Conservation (phyloP, 163 green algal species). For the Prototheca wickerhamii region DNA sequence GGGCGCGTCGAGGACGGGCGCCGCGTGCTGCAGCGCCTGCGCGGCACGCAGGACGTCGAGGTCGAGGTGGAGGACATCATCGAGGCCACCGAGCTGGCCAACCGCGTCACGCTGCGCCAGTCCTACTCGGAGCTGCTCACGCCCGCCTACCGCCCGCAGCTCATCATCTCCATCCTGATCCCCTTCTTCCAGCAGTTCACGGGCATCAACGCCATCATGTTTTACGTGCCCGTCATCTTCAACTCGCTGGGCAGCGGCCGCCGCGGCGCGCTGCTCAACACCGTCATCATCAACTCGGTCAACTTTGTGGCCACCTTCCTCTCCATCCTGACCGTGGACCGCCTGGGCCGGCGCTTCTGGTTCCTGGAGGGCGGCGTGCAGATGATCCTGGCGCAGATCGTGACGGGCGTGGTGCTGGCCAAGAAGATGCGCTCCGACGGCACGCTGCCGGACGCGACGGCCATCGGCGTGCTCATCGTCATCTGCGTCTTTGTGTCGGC, state of each 20-base stretch:
- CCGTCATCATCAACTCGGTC: conserved; percentile 59
- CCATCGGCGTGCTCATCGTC: conserved; percentile 41
- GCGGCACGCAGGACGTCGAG: conserved; percentile 28
- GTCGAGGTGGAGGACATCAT: conserved; percentile 17
- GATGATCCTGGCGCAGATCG: conserved; percentile 53
- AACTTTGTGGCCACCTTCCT: conserved; percentile 61
- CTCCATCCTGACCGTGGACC: conserved; percentile 54
- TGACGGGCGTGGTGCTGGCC: conserved; percentile 37
- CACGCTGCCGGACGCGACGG: conserved; percentile 20
- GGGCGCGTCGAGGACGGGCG: conserved; percentile 14
- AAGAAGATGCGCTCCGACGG: conserved; percentile 4
- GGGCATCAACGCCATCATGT: conserved; percentile 36
- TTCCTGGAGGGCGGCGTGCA: conserved; percentile 54
- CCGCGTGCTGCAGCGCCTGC: conserved; percentile 26
- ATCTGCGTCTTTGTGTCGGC: conserved; percentile 16
- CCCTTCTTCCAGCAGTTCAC: conserved; percentile 36
- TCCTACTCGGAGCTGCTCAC: conserved; percentile 22
- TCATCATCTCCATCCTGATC: conserved; percentile 27
- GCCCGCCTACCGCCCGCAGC: conserved; percentile 15
- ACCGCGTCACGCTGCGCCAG: conserved; percentile 9
- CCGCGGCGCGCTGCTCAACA: conserved; percentile 41
- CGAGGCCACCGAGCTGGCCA: conserved; percentile 6
- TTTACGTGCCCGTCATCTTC: conserved; percentile 68
- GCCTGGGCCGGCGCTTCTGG: conserved; percentile 41
- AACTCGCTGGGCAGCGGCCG: conserved; percentile 35